phyloP scores from a whole-genome alignment of 108 stramenopile genomes.

The Nitzschia sp. region DNA sequence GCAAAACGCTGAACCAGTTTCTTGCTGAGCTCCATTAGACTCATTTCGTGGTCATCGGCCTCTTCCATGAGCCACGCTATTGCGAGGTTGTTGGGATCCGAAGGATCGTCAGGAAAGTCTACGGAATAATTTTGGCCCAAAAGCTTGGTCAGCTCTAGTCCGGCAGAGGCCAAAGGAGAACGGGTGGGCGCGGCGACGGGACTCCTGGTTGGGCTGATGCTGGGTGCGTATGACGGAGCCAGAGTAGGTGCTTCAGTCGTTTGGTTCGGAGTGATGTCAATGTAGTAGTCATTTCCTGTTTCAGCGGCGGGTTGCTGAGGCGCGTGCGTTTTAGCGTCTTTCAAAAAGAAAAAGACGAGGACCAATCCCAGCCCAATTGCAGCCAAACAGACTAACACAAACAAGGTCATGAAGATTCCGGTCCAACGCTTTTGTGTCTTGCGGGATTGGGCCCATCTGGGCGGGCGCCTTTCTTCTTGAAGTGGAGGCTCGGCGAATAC shows the following conservation, averaged over 20 bases:
- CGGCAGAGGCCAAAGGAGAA: neutral
- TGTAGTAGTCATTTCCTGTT: neutral
- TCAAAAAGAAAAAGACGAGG: neutral
- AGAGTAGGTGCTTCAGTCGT: neutral
- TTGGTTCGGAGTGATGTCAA: neutral
- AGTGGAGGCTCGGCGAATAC: too few relatives aligned
- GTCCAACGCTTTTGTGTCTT: neutral
- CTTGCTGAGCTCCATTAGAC: neutral
- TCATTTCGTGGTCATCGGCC: neutral
- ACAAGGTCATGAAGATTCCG: neutral
- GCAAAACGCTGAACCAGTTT: constrained; percentile 19
- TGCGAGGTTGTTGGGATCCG: constrained; percentile 13
- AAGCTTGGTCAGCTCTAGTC: neutral
- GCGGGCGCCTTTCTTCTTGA: too few relatives aligned
- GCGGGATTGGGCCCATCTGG: neutral
- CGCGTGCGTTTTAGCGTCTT: neutral
- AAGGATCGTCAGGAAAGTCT: constrained; percentile 7
- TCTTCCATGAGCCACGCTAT: constrained; percentile 15
- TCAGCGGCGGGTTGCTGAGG: neutral
- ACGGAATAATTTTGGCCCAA: neutral
- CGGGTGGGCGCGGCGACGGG: neutral
- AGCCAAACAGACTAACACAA: neutral
- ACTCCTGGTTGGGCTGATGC: neutral
- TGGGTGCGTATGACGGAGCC: neutral
- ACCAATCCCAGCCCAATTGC: constrained; percentile 1